Evolutionary conservation across 495 filamentous ascomycete genomes (phyloP), one percentile per base, ranked within the genome.

Genomic region (Podospora sp.): DNA sequence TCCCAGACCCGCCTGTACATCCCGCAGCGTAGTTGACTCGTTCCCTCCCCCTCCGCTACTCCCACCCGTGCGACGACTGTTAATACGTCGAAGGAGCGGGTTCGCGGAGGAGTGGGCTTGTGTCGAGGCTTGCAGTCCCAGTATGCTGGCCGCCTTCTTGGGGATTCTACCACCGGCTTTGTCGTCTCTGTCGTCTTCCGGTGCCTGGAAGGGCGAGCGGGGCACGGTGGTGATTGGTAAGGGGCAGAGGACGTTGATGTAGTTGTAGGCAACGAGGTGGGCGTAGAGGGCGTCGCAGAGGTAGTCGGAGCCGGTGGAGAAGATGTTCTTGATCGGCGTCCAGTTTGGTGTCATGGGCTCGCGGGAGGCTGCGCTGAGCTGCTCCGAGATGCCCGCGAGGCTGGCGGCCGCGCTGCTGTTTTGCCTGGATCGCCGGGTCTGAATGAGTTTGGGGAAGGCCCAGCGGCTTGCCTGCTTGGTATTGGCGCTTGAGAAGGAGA

Each of bases 241-340:
- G 18, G 74, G 72, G 60, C 76, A 79, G 25, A 84, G 68, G 7
- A 79, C 82, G 65, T 81, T 75, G 27, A 89, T 73, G 72, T 89
- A 89, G 68, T 89, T 89, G 63, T 85, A 86, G 0, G 85, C 87
- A 21, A 90, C 79, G 22, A 91, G 69, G 49, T 88, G 83, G 1
- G 88, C 87, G 65, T 89, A 90, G n/a, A 91, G 81, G 6, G 86
- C 81, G 56, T 89, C 85, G 29, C 87, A 83, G 5, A 88, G 73
- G 62, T 81, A 82, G 60, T 88, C 82, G 6, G 84, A 77, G 24
- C 81, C 84, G 8, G 79, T 64, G 0, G 86, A 85, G 62, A 90
- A 91, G 24, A 89, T 86, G 20, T 80, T 82, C 25, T 82, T 80
- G 68, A 91, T 85, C 6, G 83, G 81, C 0, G 68, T 60, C 80